Evolutionary conservation across 768 basidiomycete species (phyloP), one percentile per base, ranked within the genome.

Genomic region (Lactarius psammicola): DNA sequence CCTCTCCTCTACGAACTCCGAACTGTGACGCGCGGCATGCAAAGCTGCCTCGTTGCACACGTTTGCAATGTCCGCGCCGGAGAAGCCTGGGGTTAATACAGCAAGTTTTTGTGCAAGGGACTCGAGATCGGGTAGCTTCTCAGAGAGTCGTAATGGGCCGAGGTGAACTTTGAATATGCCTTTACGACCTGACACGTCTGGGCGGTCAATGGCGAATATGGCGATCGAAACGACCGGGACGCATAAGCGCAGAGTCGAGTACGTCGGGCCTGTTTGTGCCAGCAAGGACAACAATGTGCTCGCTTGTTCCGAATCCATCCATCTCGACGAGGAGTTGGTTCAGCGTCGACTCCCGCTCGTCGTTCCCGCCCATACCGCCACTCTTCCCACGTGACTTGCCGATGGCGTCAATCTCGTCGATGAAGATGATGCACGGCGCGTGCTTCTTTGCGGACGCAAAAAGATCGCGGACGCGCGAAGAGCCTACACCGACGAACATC

Each of bases 401-500:
- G 71, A 99, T 98, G 59, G 97, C 97, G 75, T 99, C 97, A 69
- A 99, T 99, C 79, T 99, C 97, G 76, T 99, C 97, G 68, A 99
- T 86, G 78, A 99, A 99, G 75, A 99, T 92, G 81, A 99, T 99
- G 74, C 94, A 95, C 0, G 97, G 97, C 0, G 97, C 95, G 74
- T 97, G 86, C 82, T 98, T 98, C 84, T 92, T 95, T 56, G 97
- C 97, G 4, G 91, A 95, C 38, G 95, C 91, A 76, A 99, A 99
- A 51, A 99, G 87, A 78, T 99, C 97, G 56, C 97, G 88, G 13
- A 99, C 97, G 68, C 97, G 87, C 4, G 94, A 95, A 2, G 97
- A 95, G 64, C 97, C 97, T 59, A 98, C 97, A 77, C 97, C 97
- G 71, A 99, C 97, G 74, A 98, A 99, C 95, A 98, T 98, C 79